Evolutionary conservation across 768 basidiomycete genomes (phyloP), one percentile per base, ranked within the genome.

Genomic region (Artomyces pyxidatus): DNA sequence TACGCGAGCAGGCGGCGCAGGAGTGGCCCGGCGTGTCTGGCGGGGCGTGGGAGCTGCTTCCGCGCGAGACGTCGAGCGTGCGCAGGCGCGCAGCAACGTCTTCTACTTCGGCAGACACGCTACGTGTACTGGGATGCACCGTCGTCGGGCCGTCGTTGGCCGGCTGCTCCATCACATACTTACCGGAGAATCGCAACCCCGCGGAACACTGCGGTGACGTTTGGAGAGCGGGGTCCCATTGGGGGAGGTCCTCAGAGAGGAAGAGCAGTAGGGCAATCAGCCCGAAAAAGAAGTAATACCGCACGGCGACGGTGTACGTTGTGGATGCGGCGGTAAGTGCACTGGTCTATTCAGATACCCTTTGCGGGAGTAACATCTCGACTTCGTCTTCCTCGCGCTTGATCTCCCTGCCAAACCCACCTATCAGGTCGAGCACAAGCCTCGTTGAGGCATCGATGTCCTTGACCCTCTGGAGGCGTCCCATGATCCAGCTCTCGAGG

Each of bases 131-230:
- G 51, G 52, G 58, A 45, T n/a, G n/a, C 28, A 66, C 54, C 47
- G 57, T 70, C 38, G 58, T 58, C 11, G 54, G 48, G 35, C 72
- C 68, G 30, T 16, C 32, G 2, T 65, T 69, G n/a, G 74, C 75
- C 45, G 84, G 79, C 58, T 83, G 85, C 42, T 71, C 71, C 14
- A 73, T 67, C 41, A 81, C 69, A 49, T 73, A n/a, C n/a, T n/a
- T n/a, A 76, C 23, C 80, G 83, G 17, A 88, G 68, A 71, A 87
- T 83, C 21, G 83, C 79, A 21, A 86, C 67, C 12, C 85, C 85
- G n/a, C 87, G 76, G 56, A 85, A 88, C 23, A 89, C 80, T 7
- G 85, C 84, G 62, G 90, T 83, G 21, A 88, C 76, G 60, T 89
- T 85, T 8, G 78, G 23, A 87, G 59, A 19, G 79, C 68, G 16